Percentiles rank a stretch among this genome's conserved stretches.
Conservation (phyloP, 352 stramenopile genomes). For the Pythium brassicae region DNA sequence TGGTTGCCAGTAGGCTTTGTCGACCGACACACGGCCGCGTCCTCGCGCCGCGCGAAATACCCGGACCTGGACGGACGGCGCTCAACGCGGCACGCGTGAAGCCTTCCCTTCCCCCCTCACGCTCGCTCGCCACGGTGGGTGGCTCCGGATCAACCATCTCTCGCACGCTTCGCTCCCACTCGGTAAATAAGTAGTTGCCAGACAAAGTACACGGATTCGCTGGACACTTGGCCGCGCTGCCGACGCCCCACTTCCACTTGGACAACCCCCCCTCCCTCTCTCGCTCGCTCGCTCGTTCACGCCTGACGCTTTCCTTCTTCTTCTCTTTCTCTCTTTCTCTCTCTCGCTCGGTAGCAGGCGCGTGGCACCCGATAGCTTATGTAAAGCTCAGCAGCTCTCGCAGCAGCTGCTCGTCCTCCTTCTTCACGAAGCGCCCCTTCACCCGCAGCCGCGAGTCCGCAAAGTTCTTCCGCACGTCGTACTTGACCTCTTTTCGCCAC, state of each 20-base stretch:
- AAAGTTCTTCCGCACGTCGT: conserved; percentile 98
- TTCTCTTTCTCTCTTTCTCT: not conserved
- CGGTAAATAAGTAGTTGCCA: conserved; percentile 18
- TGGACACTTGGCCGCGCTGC: not conserved
- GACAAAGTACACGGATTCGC: conserved; percentile 13
- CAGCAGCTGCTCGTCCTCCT: conserved; percentile 93
- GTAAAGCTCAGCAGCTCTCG: conserved; percentile 81
- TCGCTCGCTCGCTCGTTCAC: not conserved
- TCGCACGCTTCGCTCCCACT: conserved; percentile 7
- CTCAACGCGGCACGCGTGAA: not conserved
- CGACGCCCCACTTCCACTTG: not conserved
- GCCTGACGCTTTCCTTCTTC: not conserved
- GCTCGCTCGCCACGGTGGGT: not conserved
- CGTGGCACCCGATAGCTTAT: conserved; percentile 22
- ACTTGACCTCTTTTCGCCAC: conserved; percentile 96
- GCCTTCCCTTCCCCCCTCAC: too few species aligned
- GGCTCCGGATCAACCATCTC: conserved; percentile 1
- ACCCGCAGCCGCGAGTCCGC: conserved; percentile 95
- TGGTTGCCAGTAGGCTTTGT: conserved; percentile 9
- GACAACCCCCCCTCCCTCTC: not conserved
- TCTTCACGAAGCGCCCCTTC: conserved; percentile 97
- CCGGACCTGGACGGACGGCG: conserved; percentile 3
- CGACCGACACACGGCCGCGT: not conserved
- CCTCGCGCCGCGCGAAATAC: conserved; percentile 15
- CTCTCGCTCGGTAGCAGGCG: not conserved